Conservation (phyloP, 2,329 filamentous ascomycete species). For the Nemania sp. region DNA sequence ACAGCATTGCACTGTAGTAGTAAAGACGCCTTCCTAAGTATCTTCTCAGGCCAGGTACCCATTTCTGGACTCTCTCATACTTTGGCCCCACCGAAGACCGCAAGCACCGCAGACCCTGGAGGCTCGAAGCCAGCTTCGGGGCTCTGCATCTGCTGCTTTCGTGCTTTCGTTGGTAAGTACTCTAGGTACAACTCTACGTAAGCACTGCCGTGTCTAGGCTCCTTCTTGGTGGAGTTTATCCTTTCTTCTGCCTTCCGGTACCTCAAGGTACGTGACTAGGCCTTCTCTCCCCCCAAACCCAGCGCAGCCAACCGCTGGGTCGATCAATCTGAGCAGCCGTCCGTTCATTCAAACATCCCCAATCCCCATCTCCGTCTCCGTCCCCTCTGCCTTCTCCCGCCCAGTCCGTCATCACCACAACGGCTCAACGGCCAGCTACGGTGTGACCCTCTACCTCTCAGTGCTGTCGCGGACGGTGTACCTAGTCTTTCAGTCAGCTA, state of each 20-base stretch:
- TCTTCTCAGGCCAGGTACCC: neutral
- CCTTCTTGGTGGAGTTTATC: too few species aligned
- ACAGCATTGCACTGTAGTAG: too few species aligned
- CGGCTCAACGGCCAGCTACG: constrained; percentile 17
- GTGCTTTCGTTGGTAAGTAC: neutral
- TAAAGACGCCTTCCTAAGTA: too few species aligned
- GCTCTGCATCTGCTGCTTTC: neutral
- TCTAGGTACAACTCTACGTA: neutral
- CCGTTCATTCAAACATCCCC: constrained; percentile 23
- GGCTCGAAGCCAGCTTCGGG: neutral
- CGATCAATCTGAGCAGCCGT: constrained; percentile 24
- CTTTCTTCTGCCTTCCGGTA: neutral
- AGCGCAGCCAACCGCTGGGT: neutral
- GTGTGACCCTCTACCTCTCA: constrained; percentile 11
- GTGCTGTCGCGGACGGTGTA: constrained; percentile 1
- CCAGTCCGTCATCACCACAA: constrained; percentile 22
- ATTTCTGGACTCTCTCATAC: neutral
- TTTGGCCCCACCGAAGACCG: neutral
- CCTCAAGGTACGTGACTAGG: neutral
- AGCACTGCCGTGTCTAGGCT: too few species aligned
- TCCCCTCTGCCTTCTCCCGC: constrained; percentile 12
- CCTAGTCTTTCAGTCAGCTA: neutral
- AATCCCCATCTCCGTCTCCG: constrained; percentile 26
- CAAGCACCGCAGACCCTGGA: neutral
- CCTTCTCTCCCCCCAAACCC: neutral